Base-by-base conservation (phyloP, 192 early-diverging fungal genomes). In the Gorgonomyces haynaldii region DNA sequence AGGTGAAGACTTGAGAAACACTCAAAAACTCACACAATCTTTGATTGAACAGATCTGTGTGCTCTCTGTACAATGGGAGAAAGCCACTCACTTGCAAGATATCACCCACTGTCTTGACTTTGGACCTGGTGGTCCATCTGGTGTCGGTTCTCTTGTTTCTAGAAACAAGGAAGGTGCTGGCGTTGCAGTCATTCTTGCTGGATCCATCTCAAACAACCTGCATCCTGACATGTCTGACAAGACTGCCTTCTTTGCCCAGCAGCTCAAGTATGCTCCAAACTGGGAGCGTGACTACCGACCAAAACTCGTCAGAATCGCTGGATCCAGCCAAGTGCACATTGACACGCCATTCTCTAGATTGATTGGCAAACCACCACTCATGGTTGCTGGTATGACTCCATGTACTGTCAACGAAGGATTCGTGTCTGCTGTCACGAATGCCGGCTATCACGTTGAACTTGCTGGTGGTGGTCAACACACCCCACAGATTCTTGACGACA, bases 301-400 rank as follows among this genome's bases (percentile, higher is more conserved):
- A 1, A 75, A 75, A 48, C 65, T 96, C 34, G 79, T 91, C 37
- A 70, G 79, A 30, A 76, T 81, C 28, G 62, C 78, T 9, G n/a
- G n/a, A n/a, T n/a, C n/a, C n/a, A n/a, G 75, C 45, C 57, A 74
- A 31, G 52, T 94, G 20, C 89, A 91, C 50, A 64, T 96, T 15
- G 89, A 91, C 61, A 88, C 87, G 13, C 67, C 70, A 4, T 88
- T 96, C 81, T 79, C 78, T 24, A 80, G 86, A 25, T 67, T 90
- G n/a, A 53, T 90, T 35, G 81, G 83, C 37, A 81, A 85, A 65
- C 84, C 93, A 4, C 86, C 93, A 31, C 54, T 96, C 26, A 92
- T 92, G 93, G 88, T 92, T 37, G 85, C 86, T 17, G 93, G 93
- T 26, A 94, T 94, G 90, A 89, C 85, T 1, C 90, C 88, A 3